Evolutionary conservation across 75 land plant genomes (phyloP), one percentile per base, ranked within the genome.

Genomic region (Larix kaempferi): DNA sequence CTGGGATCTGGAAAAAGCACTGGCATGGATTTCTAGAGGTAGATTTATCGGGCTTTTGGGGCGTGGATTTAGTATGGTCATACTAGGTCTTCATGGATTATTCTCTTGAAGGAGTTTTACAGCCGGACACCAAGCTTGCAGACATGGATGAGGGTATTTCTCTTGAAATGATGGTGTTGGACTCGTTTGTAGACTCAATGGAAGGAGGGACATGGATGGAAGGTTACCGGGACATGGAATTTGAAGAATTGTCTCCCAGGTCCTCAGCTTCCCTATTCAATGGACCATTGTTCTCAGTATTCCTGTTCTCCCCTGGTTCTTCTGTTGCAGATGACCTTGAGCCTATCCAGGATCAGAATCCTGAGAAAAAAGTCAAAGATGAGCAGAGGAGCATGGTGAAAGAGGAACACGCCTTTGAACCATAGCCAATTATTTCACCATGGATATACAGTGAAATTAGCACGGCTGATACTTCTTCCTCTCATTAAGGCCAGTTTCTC

Each of bases 161-260:
- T 35, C 0, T 39, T 5, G 69, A 65, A 8, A 29, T 41, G 1
- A 69, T 69, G 73, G 73, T 41, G 39, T 69, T 69, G 52, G 73
- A 69, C 23, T 4, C 52, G 21, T 69, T 69, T 69, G 54, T 23
- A 69, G 54, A 69, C n/a, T 21, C 73, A 17, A n/a, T 35, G 25
- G 23, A 54, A n/a, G 73, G 33, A 21, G 73, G 25, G 54, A 10
- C 73, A 69, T 69, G 73, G 73, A 69, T 21, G 54, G 52, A 69
- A 41, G 52, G 39, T 21, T 69, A 25, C 11, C 54, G 4, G 12
- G 73, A 69, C 1, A 69, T 69, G 54, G 73, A 69, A 39, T 69
- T 69, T 41, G 22, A 54, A 69, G 73, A 69, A 39, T 41, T 69
- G 54, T 69, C 73, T 3, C 73, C 73, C 11, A 69, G 35, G 14